Evolutionary conservation across 345 rosid genomes (phyloP), one percentile per base, ranked within the genome.

Genomic region (Eucalyptus dawsonii): DNA sequence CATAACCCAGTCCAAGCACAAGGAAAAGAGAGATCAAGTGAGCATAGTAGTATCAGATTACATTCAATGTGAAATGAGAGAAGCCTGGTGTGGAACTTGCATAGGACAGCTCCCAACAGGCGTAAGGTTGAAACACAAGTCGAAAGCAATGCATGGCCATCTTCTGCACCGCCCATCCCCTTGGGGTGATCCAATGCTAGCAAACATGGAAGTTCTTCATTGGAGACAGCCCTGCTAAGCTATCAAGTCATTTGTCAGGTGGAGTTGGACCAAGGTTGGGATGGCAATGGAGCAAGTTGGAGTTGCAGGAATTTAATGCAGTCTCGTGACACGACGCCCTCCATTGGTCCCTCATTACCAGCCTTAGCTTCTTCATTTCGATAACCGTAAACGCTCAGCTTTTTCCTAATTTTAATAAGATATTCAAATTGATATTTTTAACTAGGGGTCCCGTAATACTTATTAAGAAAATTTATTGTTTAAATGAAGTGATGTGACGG

Each of bases 381-480:
- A 76, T 11, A 21, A 6, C 14, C 12, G 24, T 6, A 13, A 10
- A 21, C 24, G 25, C 47, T 76, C 47, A 1, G 11, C 29, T 10
- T 25, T 21, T 76, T 76, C 13, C 47, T 21, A 21, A 37, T 21
- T 37, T 37, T 42, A 76, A 37, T 37, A 1, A 34, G 27, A 76
- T 11, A 11, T 76, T 72, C 22, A 72, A 10, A 37, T 72, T 24
- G 25, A 37, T 76, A 6, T 6, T 62, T 25, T 12, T 62, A 13
- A 12, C 31, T 14, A 37, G 15, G 21, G 47, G 0, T 21, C 7
- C 45, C 5, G 25, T 10, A 0, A 37, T 37, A 76, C 83, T 22
- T 21, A 76, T 37, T 72, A 72, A 72, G 11, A 9, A 6, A 17
- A 69, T 34, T 31, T 9, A 16, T 69, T 27, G 16, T 29, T 6